Base-by-base conservation (phyloP, 2,329 filamentous ascomycete genomes). In the Lizonia empirigonia region DNA sequence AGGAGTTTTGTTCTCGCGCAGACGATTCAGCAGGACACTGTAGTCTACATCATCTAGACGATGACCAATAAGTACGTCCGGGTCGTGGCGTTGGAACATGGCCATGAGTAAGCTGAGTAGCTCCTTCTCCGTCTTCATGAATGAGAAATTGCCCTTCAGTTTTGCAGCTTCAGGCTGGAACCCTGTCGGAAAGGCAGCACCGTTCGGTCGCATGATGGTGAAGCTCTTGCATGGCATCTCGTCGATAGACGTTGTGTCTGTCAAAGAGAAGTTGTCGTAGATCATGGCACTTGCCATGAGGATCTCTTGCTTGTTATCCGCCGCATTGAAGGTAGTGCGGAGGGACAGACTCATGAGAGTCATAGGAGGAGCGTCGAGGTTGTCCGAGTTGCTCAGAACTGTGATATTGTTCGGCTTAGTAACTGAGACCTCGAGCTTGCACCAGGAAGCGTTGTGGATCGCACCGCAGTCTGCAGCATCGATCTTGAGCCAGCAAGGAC, bases 31-130 rank as follows among this genome's bases (percentile, higher is more conserved):
- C 9, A 99, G 79, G 49, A 97, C 86, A 62, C 91, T 95, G 71
- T 96, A 96, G 70, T 99, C 94, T 4, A 97, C 91, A 64, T 96
- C 94, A 72, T 99, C 94, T n/a, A 99, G 82, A 65, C 96, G 89
- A 72, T 99, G 93, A 10, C 94, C 94, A 60, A 97, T 82, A 27
- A 99, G 83, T 23, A 96, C 91, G 77, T 99, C 94, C 0, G 94
- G 94, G 65, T 99, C 94, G 54, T 89, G 87, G 23, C 88, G 83
- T 65, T 95, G 90, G 30, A 99, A 82, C 64, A 97, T 86, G 2
- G 92, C 92, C 56, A 99, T 77, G 72, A 99, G 95, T 70, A 92
- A 90, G 61, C 87, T 89, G 6, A 99, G 80, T 27, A 99, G 83
- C 53, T 94, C 90, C 24, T 85, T 83, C 69, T 99, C 94, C 40